Evolutionary conservation across 2,329 filamentous ascomycete genomes (phyloP), one percentile per base, ranked within the genome.

Genomic region (Exophiala mesophila): DNA sequence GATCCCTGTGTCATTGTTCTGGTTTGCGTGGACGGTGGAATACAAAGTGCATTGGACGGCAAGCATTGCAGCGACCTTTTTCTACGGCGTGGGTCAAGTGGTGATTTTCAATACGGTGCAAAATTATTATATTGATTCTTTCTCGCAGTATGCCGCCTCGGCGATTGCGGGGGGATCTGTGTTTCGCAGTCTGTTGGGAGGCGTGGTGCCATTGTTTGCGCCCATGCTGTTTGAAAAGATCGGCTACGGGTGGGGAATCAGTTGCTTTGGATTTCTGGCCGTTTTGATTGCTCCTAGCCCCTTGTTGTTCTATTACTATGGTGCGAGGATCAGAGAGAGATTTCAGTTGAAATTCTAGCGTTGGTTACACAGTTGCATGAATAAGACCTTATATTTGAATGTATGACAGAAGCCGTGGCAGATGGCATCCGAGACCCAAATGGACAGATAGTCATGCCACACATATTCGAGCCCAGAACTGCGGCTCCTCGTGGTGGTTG

Each of bases 41-140:
- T 58, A 60, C 3, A 50, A 55, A 3, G 29, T 65, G 1, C 68
- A 71, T 36, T 71, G 71, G 62, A 62, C 67, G 17, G 54, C 72
- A 44, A 66, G 69, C 7, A 63, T 72, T 20, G 54, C 62, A 0
- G 57, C 63, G 2, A 71, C 67, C 3, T 46, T 46, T 0, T 71
- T 69, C 55, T 74, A 73, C 49, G 72, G 71, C 9, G 63, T 74
- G 13, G 71, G 73, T 2, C 72, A 75, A 41, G 70, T 77, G 8
- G 68, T 72, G 50, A 73, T 74, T 20, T 58, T 76, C 40, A 76
- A 75, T 41, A 64, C 63, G 9, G 71, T 71, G 12, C 72, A 76
- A 39, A 77, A 76, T 15, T 63, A 63, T 37, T 54, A 61, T 12
- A 60, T 62, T 33, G 59, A 63, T 30, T 52, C 56, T 0, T 77